These are phyloP conservation scores for Dendrobium catenatum DNA, from an alignment of 106 monocot genomes.

Conservation along the genomic window DNA sequence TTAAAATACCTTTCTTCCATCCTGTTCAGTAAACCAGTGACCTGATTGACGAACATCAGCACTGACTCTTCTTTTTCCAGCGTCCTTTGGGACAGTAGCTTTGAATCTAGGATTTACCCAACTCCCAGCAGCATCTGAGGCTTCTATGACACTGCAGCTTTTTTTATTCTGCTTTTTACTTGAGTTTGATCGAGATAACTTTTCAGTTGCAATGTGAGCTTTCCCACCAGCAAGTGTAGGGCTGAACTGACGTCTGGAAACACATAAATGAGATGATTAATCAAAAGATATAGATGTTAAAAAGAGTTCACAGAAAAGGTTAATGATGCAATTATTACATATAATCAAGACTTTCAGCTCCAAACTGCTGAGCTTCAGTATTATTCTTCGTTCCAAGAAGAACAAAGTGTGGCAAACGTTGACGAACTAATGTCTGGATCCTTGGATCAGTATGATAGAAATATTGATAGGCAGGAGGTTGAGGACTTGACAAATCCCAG, in stretches of 20 bases:
- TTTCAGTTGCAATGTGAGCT: conserved; percentile 5
- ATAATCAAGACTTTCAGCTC: conserved; percentile 35
- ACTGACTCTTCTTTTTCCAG: conserved; percentile 49
- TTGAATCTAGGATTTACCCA: conserved; percentile 42
- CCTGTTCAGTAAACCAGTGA: conserved; percentile 75
- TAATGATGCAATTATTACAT: conserved; percentile 38
- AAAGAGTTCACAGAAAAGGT: not conserved
- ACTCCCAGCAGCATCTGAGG: conserved; percentile 12
- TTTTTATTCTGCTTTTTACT: conserved; percentile 20
- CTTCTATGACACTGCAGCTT: conserved; percentile 10
- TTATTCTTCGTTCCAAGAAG: conserved; percentile 42
- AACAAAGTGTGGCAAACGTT: conserved; percentile 54
- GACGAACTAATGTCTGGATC: conserved; percentile 37
- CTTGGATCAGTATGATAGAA: conserved; percentile 64
- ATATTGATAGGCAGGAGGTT: conserved; percentile 64
- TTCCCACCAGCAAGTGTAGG: not conserved
- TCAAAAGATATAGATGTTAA: not conserved
- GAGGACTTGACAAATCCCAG: conserved; percentile 23
- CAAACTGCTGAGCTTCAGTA: conserved; percentile 21
- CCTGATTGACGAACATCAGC: conserved; percentile 41
- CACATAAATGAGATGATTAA: conserved; percentile 12
- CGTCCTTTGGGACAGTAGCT: conserved; percentile 45
- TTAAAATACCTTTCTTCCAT: conserved; percentile 83
- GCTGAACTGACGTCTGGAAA: conserved; percentile 43
- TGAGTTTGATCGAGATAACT: conserved; percentile 9